phyloP scores from a whole-genome alignment of 805 yeast genomes.

The Lipomyces yamadae region DNA sequence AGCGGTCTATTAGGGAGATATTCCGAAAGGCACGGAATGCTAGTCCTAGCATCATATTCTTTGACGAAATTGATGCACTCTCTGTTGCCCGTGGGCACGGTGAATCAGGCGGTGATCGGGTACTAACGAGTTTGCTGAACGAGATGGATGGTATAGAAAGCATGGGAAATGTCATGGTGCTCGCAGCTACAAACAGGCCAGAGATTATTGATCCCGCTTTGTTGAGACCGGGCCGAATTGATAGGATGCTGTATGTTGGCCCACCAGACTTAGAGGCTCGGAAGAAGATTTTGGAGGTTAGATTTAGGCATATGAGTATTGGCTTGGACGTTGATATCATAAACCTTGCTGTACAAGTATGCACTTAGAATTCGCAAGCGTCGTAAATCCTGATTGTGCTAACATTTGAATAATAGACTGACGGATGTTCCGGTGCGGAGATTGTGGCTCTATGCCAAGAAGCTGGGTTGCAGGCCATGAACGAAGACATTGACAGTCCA shows the following conservation, averaged over 20 bases:
- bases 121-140: slow-evolving; percentile 84
- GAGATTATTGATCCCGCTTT: slow-evolving; percentile 91
- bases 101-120: slow-evolving; percentile 72
- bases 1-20: slow-evolving; percentile 88
- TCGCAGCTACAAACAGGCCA: slow-evolving; percentile 97
- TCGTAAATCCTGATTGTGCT: not conserved
- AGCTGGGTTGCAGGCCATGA: slow-evolving; percentile 92
- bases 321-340: slow-evolving; percentile 56
- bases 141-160: slow-evolving; percentile 98
- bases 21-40: slow-evolving; percentile 94
- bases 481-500: slow-evolving; percentile 66
- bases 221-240: slow-evolving; percentile 93
- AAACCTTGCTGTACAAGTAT: slow-evolving; percentile 44
- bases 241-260: slow-evolving; percentile 86
- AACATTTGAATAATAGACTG: slow-evolving; percentile 51
- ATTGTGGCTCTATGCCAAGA: slow-evolving; percentile 90
- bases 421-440: slow-evolving; percentile 97
- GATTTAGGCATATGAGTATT: slow-evolving; percentile 67
- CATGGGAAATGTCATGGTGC: slow-evolving; percentile 85
- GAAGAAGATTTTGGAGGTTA: slow-evolving; percentile 72
- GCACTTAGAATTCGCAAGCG: not conserved
- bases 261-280: slow-evolving; percentile 90
- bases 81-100: slow-evolving; percentile 71
- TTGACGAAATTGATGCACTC: slow-evolving; percentile 96
- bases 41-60: slow-evolving; percentile 89